Conservation (phyloP, 2,329 filamentous ascomycete species). For the Chlorencoelia australis region DNA sequence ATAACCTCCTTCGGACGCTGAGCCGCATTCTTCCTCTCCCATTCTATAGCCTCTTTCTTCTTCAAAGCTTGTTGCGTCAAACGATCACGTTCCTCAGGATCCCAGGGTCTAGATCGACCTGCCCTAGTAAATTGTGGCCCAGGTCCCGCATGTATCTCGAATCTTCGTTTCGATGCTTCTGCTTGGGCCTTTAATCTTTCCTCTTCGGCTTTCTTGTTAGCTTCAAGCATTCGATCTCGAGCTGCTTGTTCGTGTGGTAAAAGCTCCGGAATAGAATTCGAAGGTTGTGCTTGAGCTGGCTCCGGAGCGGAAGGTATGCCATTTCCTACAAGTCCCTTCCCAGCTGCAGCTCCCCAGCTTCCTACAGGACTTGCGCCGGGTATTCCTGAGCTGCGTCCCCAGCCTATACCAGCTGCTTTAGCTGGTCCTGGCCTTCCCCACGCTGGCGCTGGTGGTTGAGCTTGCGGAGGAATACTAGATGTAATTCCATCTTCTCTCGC, state of each 20-base stretch:
- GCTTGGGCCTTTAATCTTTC: constrained; percentile 2
- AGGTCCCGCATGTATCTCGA: constrained; percentile 13
- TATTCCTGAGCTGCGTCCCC: constrained; percentile 6
- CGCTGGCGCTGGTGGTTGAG: constrained; percentile 5
- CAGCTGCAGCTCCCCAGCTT: constrained; percentile 8
- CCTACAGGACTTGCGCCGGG: constrained; percentile 2
- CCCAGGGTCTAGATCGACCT: constrained; percentile 12
- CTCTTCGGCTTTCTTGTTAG: too few species aligned
- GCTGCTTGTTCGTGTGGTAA: constrained; percentile 22
- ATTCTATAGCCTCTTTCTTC: not conserved
- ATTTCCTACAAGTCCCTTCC: not conserved
- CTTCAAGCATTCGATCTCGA: constrained; percentile 15
- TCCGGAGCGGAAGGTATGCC: not conserved
- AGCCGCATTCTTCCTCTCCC: constrained; percentile 1
- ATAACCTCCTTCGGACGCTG: too few species aligned
- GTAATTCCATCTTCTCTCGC: constrained; percentile 9
- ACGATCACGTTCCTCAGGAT: not conserved
- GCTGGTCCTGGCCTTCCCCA: constrained; percentile 12
- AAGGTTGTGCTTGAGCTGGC: not conserved
- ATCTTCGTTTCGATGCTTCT: constrained; percentile 8
- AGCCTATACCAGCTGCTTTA: constrained; percentile 5
- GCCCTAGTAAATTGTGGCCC: constrained; percentile 21
- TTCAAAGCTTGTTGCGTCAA: not conserved
- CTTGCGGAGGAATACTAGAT: not conserved
- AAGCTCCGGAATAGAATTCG: constrained; percentile 5